These are phyloP conservation scores for Mycena belliarum DNA, from an alignment of 768 basidiomycete genomes.

Conservation along the genomic window DNA sequence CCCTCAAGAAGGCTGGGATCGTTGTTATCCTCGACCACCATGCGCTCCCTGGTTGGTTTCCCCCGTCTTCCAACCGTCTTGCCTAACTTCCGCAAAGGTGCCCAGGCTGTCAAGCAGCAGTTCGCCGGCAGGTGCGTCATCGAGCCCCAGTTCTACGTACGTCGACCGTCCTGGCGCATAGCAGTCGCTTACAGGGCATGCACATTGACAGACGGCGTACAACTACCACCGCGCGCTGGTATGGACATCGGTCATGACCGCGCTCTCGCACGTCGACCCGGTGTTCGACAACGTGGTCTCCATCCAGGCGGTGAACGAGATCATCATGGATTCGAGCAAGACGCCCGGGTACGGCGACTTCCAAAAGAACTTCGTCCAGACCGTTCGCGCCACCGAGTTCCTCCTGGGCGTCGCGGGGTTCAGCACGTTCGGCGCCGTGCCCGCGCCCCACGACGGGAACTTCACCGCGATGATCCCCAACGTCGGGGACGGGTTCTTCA, in stretches of 20 bases:
- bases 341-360: conserved; percentile 74
- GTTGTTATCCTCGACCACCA: conserved; percentile 65
- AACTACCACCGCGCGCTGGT: conserved; percentile 78
- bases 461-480: conserved; percentile 29
- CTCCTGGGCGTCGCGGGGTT: conserved; percentile 54
- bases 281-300: conserved; percentile 64
- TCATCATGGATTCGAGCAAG: conserved; percentile 65
- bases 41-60: conserved; percentile 46
- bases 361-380: conserved; percentile 68
- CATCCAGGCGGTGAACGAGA: conserved; percentile 79
- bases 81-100: conserved; percentile 46
- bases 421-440: conserved; percentile 26
- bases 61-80: background rate
- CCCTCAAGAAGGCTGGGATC: conserved; percentile 65
- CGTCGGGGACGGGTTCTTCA: conserved; percentile 25
- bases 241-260: conserved; percentile 84
- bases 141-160: conserved; percentile 58
- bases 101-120: conserved; percentile 56
- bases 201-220: conserved; percentile 55
- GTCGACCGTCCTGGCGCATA: conserved; percentile 13
- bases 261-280: conserved; percentile 68
- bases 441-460: conserved; percentile 23
- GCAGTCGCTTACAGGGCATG: background rate
- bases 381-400: conserved; percentile 63
- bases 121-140: conserved; percentile 63